These are phyloP conservation scores for Bolboschoenoplectus hybrid DNA, from an alignment of 202 grass and related monocot species.

Conservation along the genomic window DNA sequence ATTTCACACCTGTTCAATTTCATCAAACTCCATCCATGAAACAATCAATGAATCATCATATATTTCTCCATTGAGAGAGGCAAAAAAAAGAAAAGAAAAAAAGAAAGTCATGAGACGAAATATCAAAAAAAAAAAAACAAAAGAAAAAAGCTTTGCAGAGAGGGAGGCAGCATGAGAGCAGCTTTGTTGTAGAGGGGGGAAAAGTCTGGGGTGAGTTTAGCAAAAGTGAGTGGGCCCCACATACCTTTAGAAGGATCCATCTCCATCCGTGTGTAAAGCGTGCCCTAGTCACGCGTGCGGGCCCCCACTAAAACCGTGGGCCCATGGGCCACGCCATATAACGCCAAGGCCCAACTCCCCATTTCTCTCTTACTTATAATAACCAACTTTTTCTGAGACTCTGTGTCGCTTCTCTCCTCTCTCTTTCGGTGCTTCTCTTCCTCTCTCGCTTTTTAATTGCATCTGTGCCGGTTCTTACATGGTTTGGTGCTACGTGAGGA, in stretches of 20 bases:
- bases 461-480: not conserved
- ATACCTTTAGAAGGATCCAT: conserved; percentile 76
- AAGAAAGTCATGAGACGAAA: not conserved
- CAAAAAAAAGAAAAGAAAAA: not conserved
- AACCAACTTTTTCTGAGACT: conserved; percentile 34
- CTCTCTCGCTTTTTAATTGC: conserved; percentile 22
- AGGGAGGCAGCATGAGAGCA: conserved; percentile 8
- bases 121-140: not conserved
- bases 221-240: conserved; percentile 44
- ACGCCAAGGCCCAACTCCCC: conserved; percentile 44
- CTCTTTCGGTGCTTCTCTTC: conserved; percentile 38
- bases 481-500: not conserved
- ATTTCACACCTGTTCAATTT: no score
- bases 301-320: conserved; percentile 37
- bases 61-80: no score
- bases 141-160: conserved; percentile 7
- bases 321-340: conserved; percentile 65
- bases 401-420: not conserved
- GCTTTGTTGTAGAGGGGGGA: not conserved
- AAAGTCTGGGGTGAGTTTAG: conserved; percentile 8
- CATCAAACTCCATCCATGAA: no score
- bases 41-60: no score
- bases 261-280: conserved; percentile 60
- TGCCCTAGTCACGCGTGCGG: conserved; percentile 47
- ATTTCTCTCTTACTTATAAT: conserved; percentile 8